Evolutionary conservation across 2,329 filamentous ascomycete species (phyloP), one percentile per base, ranked within the genome.

Genomic region (Aspergillus floridensis): DNA sequence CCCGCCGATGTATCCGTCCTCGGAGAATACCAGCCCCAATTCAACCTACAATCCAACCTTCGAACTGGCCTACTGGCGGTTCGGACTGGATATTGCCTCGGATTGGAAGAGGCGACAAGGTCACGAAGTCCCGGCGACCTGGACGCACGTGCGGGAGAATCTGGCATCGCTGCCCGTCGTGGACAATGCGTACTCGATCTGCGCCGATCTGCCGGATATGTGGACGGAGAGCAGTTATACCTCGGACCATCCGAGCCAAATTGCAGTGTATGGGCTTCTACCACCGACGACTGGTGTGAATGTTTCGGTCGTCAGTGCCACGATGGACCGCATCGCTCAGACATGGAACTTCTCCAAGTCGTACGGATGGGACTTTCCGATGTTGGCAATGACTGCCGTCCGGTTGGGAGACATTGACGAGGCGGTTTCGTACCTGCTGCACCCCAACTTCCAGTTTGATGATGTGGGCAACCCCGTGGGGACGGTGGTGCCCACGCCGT

Each of bases 21-120:
- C 81, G 1, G 85, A 87, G 65, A 87, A 86, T 63, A 86, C 85
- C 0, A 77, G 79, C 11, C 83, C 84, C 0, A 86, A 86, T 60
- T 70, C 66, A 1, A 86, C 84, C 0, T 67, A 81, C 2, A 87
- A 87, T 64, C 82, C 85, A 19, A 80, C 83, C 0, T 87, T 87
- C 58, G 85, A 87, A 72, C 72, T 79, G 4, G 81, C 84, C 6
- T 87, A 87, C 70, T 87, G 84, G 84, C 77, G 81, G 16, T 87
- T 87, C 60, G 85, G 85, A 1, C 76, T 87, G 16, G 78, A 82
- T 24, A 69, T 86, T 1, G 85, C 84, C 3, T 73, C 76, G 2
- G 65, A 71, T 10, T 87, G 85, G 84, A 83, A 82, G 66, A 59
- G 71, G 50, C 75, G 83, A 3, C 80, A 81, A 51, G 72, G 72